These are phyloP conservation scores for Dorcoceras hygrometricum DNA, from an alignment of 257 asterid genomes.

Conservation along the genomic window DNA sequence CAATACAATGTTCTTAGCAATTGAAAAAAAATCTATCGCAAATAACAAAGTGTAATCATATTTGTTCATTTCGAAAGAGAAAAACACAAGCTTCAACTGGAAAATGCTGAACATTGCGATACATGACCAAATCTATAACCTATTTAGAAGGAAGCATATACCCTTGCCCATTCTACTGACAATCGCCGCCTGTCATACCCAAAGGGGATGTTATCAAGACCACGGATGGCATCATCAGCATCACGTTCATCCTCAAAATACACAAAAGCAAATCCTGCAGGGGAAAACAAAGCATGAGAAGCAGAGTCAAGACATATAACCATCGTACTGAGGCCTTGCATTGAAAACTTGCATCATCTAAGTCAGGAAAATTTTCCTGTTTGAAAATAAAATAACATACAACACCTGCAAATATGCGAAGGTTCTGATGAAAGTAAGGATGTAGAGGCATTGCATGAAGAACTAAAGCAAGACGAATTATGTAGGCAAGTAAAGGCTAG, in stretches of 20 bases:
- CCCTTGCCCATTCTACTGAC: conserved; percentile 96
- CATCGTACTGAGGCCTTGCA: conserved; percentile 20
- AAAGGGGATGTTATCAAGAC: conserved; percentile 61
- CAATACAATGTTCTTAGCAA: not conserved
- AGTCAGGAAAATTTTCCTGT: conserved; percentile 41
- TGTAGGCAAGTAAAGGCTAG: conserved; percentile 57
- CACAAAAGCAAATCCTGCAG: conserved; percentile 83
- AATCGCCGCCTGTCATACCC: conserved; percentile 69
- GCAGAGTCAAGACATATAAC: not conserved
- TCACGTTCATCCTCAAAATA: conserved; percentile 90
- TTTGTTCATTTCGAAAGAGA: too few relatives aligned
- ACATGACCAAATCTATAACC: too few relatives aligned
- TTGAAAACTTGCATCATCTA: conserved; percentile 29
- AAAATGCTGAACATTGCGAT: not conserved
- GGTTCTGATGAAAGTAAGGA: conserved; percentile 76
- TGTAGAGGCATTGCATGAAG: conserved; percentile 82
- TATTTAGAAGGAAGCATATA: conserved; percentile 20
- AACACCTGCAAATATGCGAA: conserved; percentile 88
- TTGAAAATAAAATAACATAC: conserved; percentile 45
- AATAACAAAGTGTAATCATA: too few relatives aligned
- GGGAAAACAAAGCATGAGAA: conserved; percentile 27
- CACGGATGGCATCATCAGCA: conserved; percentile 80
- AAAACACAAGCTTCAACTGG: not conserved
- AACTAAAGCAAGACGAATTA: conserved; percentile 61
- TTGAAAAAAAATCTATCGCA: not conserved